phyloP scores from a whole-genome alignment of 2,329 filamentous ascomycete species.

The Lachnellula willkommii region DNA sequence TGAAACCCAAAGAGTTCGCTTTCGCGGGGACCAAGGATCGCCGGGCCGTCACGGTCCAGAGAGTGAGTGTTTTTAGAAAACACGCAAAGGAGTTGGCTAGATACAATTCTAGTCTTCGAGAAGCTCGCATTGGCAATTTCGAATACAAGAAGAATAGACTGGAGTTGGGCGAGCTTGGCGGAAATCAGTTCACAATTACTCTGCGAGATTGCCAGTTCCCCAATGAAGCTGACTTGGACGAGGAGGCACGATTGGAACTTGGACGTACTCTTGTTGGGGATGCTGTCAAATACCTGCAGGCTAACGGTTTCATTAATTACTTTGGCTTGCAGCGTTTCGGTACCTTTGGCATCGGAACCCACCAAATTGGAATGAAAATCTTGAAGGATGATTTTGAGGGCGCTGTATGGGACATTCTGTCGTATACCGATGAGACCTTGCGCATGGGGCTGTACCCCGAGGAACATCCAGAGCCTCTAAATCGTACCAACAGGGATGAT shows the following conservation, averaged over 20 bases:
- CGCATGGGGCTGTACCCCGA: constrained; percentile 46
- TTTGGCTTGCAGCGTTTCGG: constrained; percentile 97
- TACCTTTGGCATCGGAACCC: constrained; percentile 78
- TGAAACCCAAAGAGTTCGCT: constrained; percentile 54
- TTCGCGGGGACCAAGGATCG: constrained; percentile 72
- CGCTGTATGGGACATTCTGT: constrained; percentile 71
- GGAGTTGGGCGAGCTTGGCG: constrained; percentile 74
- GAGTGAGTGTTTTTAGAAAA: constrained; percentile 56
- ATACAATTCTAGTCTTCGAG: constrained; percentile 56
- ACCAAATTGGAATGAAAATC: constrained; percentile 78
- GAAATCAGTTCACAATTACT: constrained; percentile 91
- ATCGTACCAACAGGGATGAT: constrained; percentile 67
- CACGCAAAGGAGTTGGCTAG: constrained; percentile 58
- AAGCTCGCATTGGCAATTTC: constrained; percentile 71
- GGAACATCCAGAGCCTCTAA: constrained; percentile 30
- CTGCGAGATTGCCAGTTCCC: constrained; percentile 74
- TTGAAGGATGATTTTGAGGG: constrained; percentile 74
- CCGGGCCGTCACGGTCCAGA: constrained; percentile 63
- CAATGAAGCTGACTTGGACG: constrained; percentile 39
- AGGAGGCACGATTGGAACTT: constrained; percentile 43
- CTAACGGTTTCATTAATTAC: constrained; percentile 91
- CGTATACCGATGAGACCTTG: constrained; percentile 62
- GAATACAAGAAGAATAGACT: constrained; percentile 67
- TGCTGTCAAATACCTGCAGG: constrained; percentile 61
- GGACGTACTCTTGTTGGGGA: constrained; percentile 47